Conservation (phyloP, 2,329 filamentous ascomycete genomes). For the Trichothecium roseum region DNA sequence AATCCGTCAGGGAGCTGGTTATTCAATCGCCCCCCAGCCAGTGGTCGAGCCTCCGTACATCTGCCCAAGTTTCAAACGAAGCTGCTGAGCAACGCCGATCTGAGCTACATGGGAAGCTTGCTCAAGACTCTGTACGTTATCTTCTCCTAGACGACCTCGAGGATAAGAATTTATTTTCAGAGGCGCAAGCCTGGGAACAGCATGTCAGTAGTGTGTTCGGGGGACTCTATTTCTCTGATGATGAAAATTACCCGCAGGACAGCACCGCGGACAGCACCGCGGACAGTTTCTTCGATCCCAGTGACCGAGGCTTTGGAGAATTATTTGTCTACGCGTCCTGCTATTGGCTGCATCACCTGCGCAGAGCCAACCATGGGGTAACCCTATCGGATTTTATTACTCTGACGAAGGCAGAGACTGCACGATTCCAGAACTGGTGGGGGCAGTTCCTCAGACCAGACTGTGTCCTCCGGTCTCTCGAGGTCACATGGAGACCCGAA, state of each 20-base stretch:
- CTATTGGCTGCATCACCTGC: constrained; percentile 21
- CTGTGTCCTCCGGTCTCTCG: constrained; percentile 13
- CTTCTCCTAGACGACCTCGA: not conserved
- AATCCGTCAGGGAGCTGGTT: constrained; percentile 10
- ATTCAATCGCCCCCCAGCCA: not conserved
- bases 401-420: constrained; percentile 15
- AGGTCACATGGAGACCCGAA: no score
- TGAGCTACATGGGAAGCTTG: not conserved
- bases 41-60: no score
- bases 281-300: constrained; percentile 7
- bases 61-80: no score
- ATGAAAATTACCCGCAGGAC: no score
- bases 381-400: no score
- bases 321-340: constrained; percentile 24
- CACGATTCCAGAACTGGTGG: constrained; percentile 19
- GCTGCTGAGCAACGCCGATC: not conserved
- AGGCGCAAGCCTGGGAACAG: constrained; percentile 4
- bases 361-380: not conserved
- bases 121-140: not conserved
- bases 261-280: no score
- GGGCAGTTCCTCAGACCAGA: constrained; percentile 19
- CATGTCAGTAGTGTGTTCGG: no score
- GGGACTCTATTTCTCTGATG: no score
- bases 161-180: not conserved
- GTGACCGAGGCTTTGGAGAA: constrained; percentile 11